These are phyloP conservation scores for Metarhizium album DNA, from an alignment of 2,329 filamentous ascomycete genomes.

Conservation along the genomic window DNA sequence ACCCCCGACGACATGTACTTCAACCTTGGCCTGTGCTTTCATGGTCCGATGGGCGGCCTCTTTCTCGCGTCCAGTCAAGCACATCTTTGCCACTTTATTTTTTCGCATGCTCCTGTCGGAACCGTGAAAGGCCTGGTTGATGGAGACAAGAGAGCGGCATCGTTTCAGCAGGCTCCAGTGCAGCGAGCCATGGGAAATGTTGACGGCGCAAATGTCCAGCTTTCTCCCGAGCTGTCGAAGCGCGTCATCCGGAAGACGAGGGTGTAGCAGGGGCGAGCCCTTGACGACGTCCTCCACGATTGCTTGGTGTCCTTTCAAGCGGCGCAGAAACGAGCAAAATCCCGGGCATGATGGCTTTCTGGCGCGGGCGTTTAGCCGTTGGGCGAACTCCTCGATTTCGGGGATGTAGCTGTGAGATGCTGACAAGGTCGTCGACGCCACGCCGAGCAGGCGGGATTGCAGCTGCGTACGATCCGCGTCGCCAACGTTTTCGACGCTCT, in stretches of 20 bases:
- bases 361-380: conserved; percentile 3
- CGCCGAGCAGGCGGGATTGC: conserved; percentile 5
- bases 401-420: conserved; percentile 7
- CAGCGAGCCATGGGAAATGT: conserved; percentile 11
- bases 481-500: background rate
- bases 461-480: background rate
- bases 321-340: conserved; percentile 10
- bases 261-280: conserved; percentile 6
- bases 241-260: conserved; percentile 3
- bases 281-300: conserved; percentile 7
- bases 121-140: conserved; percentile 24
- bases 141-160: conserved; percentile 18
- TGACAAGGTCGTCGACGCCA: conserved; percentile 6
- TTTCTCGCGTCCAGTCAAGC: conserved; percentile 15
- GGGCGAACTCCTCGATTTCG: conserved; percentile 12
- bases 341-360: conserved; percentile 11
- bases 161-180: conserved; percentile 25
- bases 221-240: conserved; percentile 10
- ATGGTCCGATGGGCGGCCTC: conserved; percentile 19
- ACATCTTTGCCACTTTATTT: conserved; percentile 13
- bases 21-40: conserved; percentile 23
- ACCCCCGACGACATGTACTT: conserved; percentile 25
- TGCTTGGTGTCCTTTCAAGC: conserved; percentile 10
- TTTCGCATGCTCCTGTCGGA: conserved; percentile 17
- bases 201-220: conserved; percentile 15